Conservation (phyloP, 176 grass and related monocot species). For the Triticum monococcum region DNA sequence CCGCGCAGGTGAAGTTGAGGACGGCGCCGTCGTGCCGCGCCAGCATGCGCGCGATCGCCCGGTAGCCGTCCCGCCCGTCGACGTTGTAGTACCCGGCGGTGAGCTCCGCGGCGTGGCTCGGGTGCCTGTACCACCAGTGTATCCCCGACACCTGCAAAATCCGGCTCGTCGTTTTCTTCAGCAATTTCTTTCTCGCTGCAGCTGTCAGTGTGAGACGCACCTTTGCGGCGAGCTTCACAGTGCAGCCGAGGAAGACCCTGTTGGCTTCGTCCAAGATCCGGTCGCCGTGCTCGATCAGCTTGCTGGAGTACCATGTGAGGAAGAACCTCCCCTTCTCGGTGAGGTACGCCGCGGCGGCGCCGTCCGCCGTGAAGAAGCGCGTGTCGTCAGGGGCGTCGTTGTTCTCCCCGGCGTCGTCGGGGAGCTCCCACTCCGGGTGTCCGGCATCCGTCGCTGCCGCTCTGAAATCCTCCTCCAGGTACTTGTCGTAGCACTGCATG, state of each 20-base stretch:
- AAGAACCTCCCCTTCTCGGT: slow-evolving; percentile 64
- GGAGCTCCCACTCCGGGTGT: slow-evolving; percentile 67
- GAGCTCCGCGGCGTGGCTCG: slow-evolving; percentile 86
- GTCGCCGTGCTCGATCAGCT: slow-evolving; percentile 65
- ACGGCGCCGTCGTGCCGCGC: slow-evolving; percentile 56
- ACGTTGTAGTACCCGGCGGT: slow-evolving; percentile 81
- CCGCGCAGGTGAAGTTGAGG: slow-evolving; percentile 83
- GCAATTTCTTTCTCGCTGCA: background rate
- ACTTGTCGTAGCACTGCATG: slow-evolving; percentile 76
- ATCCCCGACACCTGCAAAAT: slow-evolving; percentile 60
- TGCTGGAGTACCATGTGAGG: slow-evolving; percentile 80
- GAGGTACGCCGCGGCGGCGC: slow-evolving; percentile 47
- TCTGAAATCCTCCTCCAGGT: slow-evolving; percentile 65
- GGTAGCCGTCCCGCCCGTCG: slow-evolving; percentile 56
- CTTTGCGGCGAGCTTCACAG: slow-evolving; percentile 60
- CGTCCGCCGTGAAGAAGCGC: slow-evolving; percentile 54
- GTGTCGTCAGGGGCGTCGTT: slow-evolving; percentile 64
- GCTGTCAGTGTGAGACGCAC: background rate
- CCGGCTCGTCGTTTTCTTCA: background rate
- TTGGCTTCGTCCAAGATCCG: slow-evolving; percentile 61
- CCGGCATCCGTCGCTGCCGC: slow-evolving; percentile 37
- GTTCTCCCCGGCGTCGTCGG: slow-evolving; percentile 40
- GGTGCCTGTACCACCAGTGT: slow-evolving; percentile 81
- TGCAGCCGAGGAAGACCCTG: slow-evolving; percentile 64
- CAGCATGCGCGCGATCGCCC: slow-evolving; percentile 51